A percentile compares a stretch with the other conserved stretches of the same genome.
phyloP scores from a whole-genome alignment of 768 basidiomycete species.

The Leccinum broughii region DNA sequence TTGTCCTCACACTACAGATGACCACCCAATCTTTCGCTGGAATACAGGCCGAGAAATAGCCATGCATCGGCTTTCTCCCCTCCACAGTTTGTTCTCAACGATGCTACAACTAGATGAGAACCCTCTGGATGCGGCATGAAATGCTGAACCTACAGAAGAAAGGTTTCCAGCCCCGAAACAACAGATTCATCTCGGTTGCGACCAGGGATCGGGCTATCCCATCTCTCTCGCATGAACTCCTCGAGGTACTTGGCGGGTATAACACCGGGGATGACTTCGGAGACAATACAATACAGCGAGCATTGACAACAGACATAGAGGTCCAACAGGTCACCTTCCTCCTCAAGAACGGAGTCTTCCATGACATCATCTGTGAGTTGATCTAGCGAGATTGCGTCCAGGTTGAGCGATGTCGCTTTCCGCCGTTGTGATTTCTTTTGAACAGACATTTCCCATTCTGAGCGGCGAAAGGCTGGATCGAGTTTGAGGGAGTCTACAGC shows the following conservation, averaged over 20 bases:
- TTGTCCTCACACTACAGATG: slow-evolving; percentile 50
- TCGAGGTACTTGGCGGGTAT: slow-evolving; percentile 63
- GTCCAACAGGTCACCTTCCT: slow-evolving; percentile 63
- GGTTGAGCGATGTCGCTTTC: slow-evolving; percentile 45
- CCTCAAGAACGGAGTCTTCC: slow-evolving; percentile 32
- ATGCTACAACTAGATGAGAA: slow-evolving; percentile 44
- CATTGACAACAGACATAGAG: slow-evolving; percentile 87
- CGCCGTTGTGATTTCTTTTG: slow-evolving; percentile 55
- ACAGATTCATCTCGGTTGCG: slow-evolving; percentile 56
- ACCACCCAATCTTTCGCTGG: slow-evolving; percentile 68
- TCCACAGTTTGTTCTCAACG: slow-evolving; percentile 76
- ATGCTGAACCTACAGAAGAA: slow-evolving; percentile 55
- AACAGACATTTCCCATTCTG: slow-evolving; percentile 59
- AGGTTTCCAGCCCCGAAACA: slow-evolving; percentile 61
- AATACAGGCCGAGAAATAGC: slow-evolving; percentile 56
- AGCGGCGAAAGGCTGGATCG: slow-evolving; percentile 56
- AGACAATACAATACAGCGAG: slow-evolving; percentile 69
- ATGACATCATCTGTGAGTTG: slow-evolving; percentile 31
- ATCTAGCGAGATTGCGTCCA: slow-evolving; percentile 26
- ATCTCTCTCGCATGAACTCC: slow-evolving; percentile 63
- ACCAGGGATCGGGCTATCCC: slow-evolving; percentile 54
- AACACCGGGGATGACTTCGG: slow-evolving; percentile 71
- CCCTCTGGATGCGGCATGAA: not conserved
- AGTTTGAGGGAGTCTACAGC: slow-evolving; percentile 72
- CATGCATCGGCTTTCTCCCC: slow-evolving; percentile 59